A percentile compares a stretch with the other conserved stretches of the same genome.
phyloP scores from a whole-genome alignment of 257 asterid species.

The Ilex asprella region DNA sequence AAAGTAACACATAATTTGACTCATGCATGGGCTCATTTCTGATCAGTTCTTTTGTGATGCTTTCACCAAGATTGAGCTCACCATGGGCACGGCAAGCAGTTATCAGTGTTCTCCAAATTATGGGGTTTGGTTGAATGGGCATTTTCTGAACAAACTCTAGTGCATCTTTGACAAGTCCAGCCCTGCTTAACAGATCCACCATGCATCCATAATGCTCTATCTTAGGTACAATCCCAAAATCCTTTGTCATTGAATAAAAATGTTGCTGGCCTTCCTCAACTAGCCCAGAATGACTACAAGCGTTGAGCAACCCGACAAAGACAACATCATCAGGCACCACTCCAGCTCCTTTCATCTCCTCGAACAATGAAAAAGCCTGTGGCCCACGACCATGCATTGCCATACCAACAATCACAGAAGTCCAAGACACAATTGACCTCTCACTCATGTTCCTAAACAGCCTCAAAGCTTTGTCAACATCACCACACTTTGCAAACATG shows the following conservation, averaged over 20 bases:
- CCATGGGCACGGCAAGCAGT: constrained; percentile 50
- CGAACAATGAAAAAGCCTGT: constrained; percentile 58
- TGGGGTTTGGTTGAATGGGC: constrained; percentile 67
- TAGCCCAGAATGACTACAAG: constrained; percentile 81
- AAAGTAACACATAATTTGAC: constrained; percentile 61
- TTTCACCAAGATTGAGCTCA: constrained; percentile 50
- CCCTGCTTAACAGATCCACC: constrained; percentile 73
- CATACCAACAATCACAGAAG: constrained; percentile 55
- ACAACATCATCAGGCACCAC: constrained; percentile 57
- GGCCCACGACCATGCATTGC: constrained; percentile 65
- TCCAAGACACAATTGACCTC: constrained; percentile 75
- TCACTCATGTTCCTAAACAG: constrained; percentile 43
- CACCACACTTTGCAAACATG: constrained; percentile 84
- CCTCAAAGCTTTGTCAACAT: constrained; percentile 51
- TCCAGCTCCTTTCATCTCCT: constrained; percentile 50
- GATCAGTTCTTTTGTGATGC: constrained; percentile 38
- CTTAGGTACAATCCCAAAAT: constrained; percentile 46
- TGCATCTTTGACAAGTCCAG: constrained; percentile 57
- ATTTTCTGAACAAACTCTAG: constrained; percentile 44
- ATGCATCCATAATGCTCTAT: constrained; percentile 86
- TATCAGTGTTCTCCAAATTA: constrained; percentile 51
- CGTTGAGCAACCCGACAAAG: constrained; percentile 64
- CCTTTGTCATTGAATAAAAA: constrained; percentile 48
- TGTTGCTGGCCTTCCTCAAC: constrained; percentile 50
- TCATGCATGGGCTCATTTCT: constrained; percentile 49